A percentile compares a stretch with the other conserved stretches of the same genome.
Evolutionary conservation across 2,329 filamentous ascomycete genomes (phyloP).

Genomic region (Colletotrichum aenigma): DNA sequence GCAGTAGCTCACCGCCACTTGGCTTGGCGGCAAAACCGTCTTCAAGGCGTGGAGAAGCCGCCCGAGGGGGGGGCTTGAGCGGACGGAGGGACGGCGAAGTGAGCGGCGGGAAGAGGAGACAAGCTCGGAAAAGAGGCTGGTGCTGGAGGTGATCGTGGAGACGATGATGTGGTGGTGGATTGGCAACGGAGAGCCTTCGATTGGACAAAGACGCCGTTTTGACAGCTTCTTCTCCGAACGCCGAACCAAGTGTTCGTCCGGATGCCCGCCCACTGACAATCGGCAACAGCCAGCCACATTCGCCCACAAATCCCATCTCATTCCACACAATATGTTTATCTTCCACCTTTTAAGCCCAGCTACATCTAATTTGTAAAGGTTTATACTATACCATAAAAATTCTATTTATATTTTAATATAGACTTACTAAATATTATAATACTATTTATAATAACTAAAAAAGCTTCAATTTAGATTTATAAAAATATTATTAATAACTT

Average conservation of each 20-base stretch:
- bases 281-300: background rate
- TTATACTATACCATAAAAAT: too few species aligned
- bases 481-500: too few species aligned
- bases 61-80: background rate
- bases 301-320: background rate
- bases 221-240: background rate
- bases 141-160: background rate
- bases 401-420: too few species aligned
- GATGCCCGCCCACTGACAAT: background rate
- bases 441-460: too few species aligned
- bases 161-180: background rate
- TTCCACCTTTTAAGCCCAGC: too few species aligned
- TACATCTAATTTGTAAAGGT: too few species aligned
- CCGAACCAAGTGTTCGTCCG: background rate
- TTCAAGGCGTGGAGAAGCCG: background rate
- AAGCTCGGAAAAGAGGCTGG: background rate
- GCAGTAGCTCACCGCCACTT: slow-evolving; percentile 20
- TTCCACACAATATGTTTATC: background rate
- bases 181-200: background rate
- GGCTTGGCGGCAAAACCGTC: slow-evolving; percentile 9
- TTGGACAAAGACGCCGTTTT: background rate
- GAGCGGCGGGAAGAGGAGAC: background rate
- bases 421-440: too few species aligned
- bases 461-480: too few species aligned
- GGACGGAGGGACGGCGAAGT: background rate